These are phyloP conservation scores for Ganoderma lucidum DNA, from an alignment of 1,284 basidiomycete genomes.

Conservation along the genomic window DNA sequence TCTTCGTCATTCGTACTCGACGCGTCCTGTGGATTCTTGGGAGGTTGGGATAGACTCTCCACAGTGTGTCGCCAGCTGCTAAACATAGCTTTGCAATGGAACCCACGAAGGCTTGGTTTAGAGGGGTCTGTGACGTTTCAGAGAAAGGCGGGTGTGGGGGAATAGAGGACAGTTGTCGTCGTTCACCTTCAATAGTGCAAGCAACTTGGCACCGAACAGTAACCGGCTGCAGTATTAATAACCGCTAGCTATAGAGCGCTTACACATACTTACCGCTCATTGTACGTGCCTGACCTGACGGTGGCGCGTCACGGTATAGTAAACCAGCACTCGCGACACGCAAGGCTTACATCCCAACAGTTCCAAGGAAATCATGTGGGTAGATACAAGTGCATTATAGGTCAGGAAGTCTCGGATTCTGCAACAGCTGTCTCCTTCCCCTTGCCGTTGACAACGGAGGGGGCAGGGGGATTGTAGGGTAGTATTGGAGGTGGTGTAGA, in stretches of 20 bases:
- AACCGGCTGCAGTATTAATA: not conserved
- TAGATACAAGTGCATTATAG: constrained; percentile 12
- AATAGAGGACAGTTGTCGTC: not conserved
- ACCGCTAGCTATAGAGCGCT: not conserved
- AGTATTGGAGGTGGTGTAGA: constrained; percentile 34
- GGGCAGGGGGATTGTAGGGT: constrained; percentile 19
- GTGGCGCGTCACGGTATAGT: no score
- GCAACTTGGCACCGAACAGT: not conserved
- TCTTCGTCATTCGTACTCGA: constrained; percentile 27
- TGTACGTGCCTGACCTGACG: not conserved
- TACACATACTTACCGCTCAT: not conserved
- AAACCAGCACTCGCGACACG: not conserved
- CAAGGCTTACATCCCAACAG: not conserved
- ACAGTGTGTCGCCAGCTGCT: constrained; percentile 41
- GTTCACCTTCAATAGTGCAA: not conserved
- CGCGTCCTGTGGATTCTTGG: constrained; percentile 40
- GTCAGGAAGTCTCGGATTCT: constrained; percentile 19
- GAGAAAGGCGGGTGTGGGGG: not conserved
- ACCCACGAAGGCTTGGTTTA: not conserved
- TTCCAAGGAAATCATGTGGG: not conserved
- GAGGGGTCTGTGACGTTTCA: not conserved
- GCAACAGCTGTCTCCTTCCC: constrained; percentile 42
- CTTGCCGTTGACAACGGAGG: constrained; percentile 37
- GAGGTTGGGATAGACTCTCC: constrained; percentile 39
- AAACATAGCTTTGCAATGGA: constrained; percentile 27